Evolutionary conservation across 1,139 yeast genomes (phyloP), one percentile per base, ranked within the genome.

Genomic region (Yamadazyma taylorii): DNA sequence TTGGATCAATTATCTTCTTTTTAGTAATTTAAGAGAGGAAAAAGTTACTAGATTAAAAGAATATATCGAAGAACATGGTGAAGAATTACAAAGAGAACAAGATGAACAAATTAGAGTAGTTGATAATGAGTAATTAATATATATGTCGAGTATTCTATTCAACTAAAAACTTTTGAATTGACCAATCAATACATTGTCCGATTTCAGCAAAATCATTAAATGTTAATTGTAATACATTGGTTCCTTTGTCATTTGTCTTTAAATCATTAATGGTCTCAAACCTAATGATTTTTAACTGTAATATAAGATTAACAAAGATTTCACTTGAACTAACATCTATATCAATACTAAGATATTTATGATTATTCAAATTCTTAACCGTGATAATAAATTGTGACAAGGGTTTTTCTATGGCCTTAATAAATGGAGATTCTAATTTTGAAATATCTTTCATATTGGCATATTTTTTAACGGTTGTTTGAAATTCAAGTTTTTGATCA

Each of bases 1-100:
- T 23, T 84, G 90, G 90, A 63, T 80, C 52, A 81, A 82, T 50
- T 79, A 82, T 45, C 63, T 83, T 49, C 72, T 81, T 33, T 83
- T 70, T 56, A 78, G 74, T 53, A 73, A 82, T 34, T 64, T 85
- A 46, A 74, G 81, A 48, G 90, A 84, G 42, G 92, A 81, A 52
- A 75, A 70, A 48, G 66, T 63, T 38, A 56, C 66, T 39, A 67
- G 78, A 38, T 56, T 64, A 45, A 66, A 63, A 44, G 58, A 63
- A 38, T 66, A 58, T 39, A 56, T 62, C 23, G 67, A 65, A 43
- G 70, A 65, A 35, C 61, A 66, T 42, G 63, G 55, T 5, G 69
- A 62, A 19, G 60, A 61, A 33, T 56, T 66, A 34, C 55, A 52
- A 40, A 45, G 52, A 35, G 56, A 57, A 16, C 58, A 58, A 25